These are phyloP conservation scores for Daldinia bambusicola DNA, from an alignment of 495 filamentous ascomycete species.

Conservation along the genomic window DNA sequence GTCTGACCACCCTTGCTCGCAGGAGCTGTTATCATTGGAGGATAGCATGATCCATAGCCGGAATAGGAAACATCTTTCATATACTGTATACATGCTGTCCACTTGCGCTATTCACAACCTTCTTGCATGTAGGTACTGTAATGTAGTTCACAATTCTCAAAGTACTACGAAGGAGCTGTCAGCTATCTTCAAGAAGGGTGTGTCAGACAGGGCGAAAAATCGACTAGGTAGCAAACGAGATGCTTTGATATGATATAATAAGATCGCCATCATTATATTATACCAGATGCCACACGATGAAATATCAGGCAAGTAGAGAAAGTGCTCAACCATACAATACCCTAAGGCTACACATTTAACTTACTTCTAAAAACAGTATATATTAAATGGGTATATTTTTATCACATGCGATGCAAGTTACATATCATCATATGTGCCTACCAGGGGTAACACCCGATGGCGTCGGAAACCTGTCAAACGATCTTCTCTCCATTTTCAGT, in stretches of 20 bases:
- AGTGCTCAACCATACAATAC: not conserved
- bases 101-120: not conserved
- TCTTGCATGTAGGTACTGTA: not conserved
- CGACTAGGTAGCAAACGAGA: not conserved
- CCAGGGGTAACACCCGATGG: constrained; percentile 43
- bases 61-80: constrained; percentile 38
- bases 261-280: not conserved
- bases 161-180: not conserved
- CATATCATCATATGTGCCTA: constrained; percentile 24
- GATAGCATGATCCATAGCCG: constrained; percentile 36
- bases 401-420: constrained; percentile 25
- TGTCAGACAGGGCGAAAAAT: not conserved
- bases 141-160: not conserved
- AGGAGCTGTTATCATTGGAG: constrained; percentile 41
- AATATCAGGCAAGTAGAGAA: not conserved
- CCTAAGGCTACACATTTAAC: not conserved
- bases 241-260: not conserved
- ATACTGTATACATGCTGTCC: constrained; percentile 11
- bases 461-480: constrained; percentile 38
- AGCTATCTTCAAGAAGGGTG: not conserved
- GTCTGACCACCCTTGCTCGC: constrained; percentile 42
- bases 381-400: constrained; percentile 3
- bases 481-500: constrained; percentile 10
- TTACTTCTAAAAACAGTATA: constrained; percentile 9
- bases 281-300: not conserved